phyloP scores from a whole-genome alignment of 1,284 basidiomycete species.

The Puccinia triticina region DNA sequence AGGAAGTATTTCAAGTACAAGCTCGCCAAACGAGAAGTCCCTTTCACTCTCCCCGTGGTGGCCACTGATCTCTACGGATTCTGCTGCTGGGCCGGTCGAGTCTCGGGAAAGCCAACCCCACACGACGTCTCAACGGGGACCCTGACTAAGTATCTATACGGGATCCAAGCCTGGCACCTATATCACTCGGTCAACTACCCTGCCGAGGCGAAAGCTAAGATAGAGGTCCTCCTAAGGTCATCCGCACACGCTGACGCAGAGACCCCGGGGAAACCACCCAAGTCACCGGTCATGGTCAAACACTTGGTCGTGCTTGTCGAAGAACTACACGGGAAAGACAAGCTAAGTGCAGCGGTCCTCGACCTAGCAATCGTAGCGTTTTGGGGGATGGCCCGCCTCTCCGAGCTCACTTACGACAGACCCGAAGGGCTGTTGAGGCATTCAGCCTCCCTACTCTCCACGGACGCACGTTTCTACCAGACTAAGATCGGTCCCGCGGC shows the following conservation, averaged over 20 bases:
- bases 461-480: neutral
- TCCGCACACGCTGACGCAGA: neutral
- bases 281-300: too few species aligned
- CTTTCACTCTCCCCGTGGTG: neutral
- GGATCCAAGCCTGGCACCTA: neutral
- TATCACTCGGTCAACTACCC: neutral
- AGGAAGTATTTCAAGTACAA: neutral
- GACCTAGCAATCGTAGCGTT: neutral
- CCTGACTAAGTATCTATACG: too few species aligned
- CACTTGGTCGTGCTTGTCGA: too few species aligned
- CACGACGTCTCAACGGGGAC: neutral
- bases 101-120: too few species aligned
- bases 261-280: neutral
- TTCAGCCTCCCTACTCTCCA: neutral
- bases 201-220: too few species aligned
- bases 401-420: neutral
- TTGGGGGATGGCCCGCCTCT: neutral
- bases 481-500: neutral
- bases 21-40: too few species aligned
- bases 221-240: neutral
- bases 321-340: too few species aligned
- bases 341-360: too few species aligned
- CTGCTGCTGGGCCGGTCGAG: slow-evolving; percentile 9
- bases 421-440: neutral
- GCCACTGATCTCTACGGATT: slow-evolving; percentile 11